These are phyloP conservation scores for Thraustochytrium striatum DNA, from an alignment of 352 stramenopile species.

Conservation along the genomic window DNA sequence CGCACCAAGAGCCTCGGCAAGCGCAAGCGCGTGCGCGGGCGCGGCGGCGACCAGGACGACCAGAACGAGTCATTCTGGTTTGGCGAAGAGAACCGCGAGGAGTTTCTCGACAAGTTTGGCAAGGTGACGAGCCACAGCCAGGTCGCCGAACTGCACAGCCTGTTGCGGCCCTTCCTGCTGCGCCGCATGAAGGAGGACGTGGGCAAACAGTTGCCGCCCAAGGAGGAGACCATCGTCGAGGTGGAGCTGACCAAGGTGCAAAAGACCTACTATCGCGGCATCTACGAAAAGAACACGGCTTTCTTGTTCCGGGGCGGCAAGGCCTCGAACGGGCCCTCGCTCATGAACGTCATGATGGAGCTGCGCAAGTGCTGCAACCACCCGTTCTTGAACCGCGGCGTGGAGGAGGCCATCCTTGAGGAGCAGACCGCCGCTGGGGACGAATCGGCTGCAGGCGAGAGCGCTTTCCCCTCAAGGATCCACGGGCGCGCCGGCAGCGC, in stretches of 20 bases:
- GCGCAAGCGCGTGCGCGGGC: not conserved
- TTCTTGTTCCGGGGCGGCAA: constrained; percentile 57
- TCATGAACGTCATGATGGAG: constrained; percentile 85
- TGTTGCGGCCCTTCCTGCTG: constrained; percentile 94
- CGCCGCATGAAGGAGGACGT: constrained; percentile 91
- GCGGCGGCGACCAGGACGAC: constrained; percentile 2
- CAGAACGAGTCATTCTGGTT: constrained; percentile 48
- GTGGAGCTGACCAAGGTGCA: constrained; percentile 58
- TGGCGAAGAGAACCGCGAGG: constrained; percentile 73
- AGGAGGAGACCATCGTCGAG: constrained; percentile 50
- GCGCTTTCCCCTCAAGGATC: constrained; percentile 56
- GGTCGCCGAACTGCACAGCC: constrained; percentile 64
- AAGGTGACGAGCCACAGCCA: constrained; percentile 42
- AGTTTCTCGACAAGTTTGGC: constrained; percentile 65
- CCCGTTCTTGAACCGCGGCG: constrained; percentile 79
- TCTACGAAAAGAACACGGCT: constrained; percentile 54
- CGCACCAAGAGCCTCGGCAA: not conserved
- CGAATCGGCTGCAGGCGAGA: constrained; percentile 63
- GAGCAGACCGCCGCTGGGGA: constrained; percentile 61
- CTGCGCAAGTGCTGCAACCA: constrained; percentile 96
- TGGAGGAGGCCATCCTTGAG: constrained; percentile 50
- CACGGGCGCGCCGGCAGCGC: constrained; percentile 41
- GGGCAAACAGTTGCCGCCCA: constrained; percentile 73
- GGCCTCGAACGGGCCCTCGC: constrained; percentile 46
- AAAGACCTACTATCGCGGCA: constrained; percentile 75